Percentiles rank a stretch among this genome's conserved stretches.
These are phyloP conservation scores for Astrocystis sublimbata DNA, from an alignment of 495 filamentous ascomycete genomes.

Conservation along the genomic window DNA sequence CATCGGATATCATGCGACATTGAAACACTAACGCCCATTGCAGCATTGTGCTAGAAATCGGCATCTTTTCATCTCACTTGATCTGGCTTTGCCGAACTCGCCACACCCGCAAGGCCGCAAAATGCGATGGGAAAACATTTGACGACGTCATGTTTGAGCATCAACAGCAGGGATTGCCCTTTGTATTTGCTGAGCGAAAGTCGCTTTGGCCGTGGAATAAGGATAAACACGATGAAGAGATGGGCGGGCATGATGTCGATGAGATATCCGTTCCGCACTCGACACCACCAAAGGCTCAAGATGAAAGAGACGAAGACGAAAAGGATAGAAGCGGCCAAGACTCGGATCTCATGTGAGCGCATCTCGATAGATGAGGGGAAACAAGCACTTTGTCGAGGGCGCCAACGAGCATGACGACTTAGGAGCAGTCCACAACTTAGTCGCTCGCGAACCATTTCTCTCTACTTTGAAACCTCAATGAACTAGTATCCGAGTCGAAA, in stretches of 20 bases:
- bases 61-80: slow-evolving; percentile 68
- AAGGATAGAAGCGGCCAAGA: not conserved
- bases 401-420: not conserved
- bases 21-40: slow-evolving; percentile 13
- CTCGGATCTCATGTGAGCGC: not conserved
- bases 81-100: slow-evolving; percentile 68
- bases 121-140: slow-evolving; percentile 57
- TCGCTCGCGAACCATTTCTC: not conserved
- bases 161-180: slow-evolving; percentile 33
- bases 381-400: not conserved
- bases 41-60: slow-evolving; percentile 64
- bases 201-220: slow-evolving; percentile 7
- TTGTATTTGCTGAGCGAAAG: slow-evolving; percentile 45
- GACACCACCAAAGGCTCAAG: not conserved
- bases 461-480: not conserved
- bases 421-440: not conserved
- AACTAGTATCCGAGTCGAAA: not conserved
- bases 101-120: slow-evolving; percentile 58
- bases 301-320: slow-evolving; percentile 13
- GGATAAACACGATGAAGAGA: slow-evolving; percentile 2
- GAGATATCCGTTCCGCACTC: not conserved
- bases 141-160: slow-evolving; percentile 60
- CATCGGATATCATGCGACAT: not conserved
- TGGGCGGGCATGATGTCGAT: not conserved
- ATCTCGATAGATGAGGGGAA: not conserved